These are phyloP conservation scores for Yueomyces sinensis DNA, from an alignment of 805 yeast species.

Conservation along the genomic window DNA sequence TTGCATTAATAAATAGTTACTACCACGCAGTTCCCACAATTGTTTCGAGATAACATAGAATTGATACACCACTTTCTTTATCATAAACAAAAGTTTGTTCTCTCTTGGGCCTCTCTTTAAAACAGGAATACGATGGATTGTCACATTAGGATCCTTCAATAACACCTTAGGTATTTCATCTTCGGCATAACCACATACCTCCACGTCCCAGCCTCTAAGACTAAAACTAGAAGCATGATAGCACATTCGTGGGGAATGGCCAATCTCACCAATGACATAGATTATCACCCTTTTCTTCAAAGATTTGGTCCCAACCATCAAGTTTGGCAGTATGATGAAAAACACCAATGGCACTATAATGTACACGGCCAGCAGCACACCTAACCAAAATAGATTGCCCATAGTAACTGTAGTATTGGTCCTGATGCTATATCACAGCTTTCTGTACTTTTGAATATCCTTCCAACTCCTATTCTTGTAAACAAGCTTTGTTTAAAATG, in stretches of 20 bases:
- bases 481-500: no score
- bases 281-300: conserved; percentile 48
- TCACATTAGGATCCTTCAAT: conserved; percentile 36
- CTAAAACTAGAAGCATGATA: conserved; percentile 78
- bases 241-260: conserved; percentile 90
- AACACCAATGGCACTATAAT: conserved; percentile 25
- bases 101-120: neutral
- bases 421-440: no score
- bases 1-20: conserved; percentile 61
- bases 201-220: conserved; percentile 56
- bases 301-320: conserved; percentile 23
- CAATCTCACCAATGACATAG: conserved; percentile 83
- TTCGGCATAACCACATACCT: conserved; percentile 72
- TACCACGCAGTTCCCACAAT: conserved; percentile 42
- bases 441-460: no score
- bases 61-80: conserved; percentile 47
- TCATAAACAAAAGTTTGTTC: conserved; percentile 7
- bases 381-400: neutral
- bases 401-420: no score
- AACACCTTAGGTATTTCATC: conserved; percentile 39
- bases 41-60: conserved; percentile 31
- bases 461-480: no score
- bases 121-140: conserved; percentile 29
- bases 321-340: conserved; percentile 24
- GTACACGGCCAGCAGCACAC: conserved; percentile 22